phyloP scores from a whole-genome alignment of 495 filamentous ascomycete species.

The Hypoxylon cercidicola region DNA sequence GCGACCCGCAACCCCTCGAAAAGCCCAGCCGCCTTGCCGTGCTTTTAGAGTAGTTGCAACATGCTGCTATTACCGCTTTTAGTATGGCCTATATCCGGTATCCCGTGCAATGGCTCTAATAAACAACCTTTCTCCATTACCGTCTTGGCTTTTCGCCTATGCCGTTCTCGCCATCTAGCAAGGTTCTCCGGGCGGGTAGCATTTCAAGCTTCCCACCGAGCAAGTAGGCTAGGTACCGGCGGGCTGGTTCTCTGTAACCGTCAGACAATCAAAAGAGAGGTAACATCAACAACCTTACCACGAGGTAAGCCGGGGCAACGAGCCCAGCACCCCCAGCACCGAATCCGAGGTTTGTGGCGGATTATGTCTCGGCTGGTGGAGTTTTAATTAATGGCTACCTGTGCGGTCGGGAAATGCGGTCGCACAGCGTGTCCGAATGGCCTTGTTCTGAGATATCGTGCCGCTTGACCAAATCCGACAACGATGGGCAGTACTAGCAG shows the following conservation, averaged over 20 bases:
- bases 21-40: conserved; percentile 23
- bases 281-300: conserved; percentile 7
- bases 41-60: conserved; percentile 9
- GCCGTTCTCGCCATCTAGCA: background rate
- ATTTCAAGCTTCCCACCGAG: conserved; percentile 15
- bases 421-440: conserved; percentile 25
- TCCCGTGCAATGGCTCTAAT: background rate
- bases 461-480: conserved; percentile 27
- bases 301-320: conserved; percentile 21
- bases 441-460: conserved; percentile 24
- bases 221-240: conserved; percentile 19
- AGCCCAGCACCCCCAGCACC: too few relatives aligned
- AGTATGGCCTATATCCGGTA: conserved; percentile 14
- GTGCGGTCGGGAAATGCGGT: conserved; percentile 24
- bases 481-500: conserved; percentile 13
- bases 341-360: conserved; percentile 12
- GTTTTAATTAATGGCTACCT: conserved; percentile 20
- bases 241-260: conserved; percentile 14
- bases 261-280: conserved; percentile 10
- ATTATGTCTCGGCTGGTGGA: conserved; percentile 18
- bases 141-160: conserved; percentile 5
- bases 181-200: background rate
- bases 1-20: background rate
- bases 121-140: conserved; percentile 1
- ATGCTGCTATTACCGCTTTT: conserved; percentile 13